A percentile compares a stretch with the other conserved stretches of the same genome.
These are phyloP conservation scores for Arthrobotrys musiformis DNA, from an alignment of 2,329 filamentous ascomycete species.

Conservation along the genomic window DNA sequence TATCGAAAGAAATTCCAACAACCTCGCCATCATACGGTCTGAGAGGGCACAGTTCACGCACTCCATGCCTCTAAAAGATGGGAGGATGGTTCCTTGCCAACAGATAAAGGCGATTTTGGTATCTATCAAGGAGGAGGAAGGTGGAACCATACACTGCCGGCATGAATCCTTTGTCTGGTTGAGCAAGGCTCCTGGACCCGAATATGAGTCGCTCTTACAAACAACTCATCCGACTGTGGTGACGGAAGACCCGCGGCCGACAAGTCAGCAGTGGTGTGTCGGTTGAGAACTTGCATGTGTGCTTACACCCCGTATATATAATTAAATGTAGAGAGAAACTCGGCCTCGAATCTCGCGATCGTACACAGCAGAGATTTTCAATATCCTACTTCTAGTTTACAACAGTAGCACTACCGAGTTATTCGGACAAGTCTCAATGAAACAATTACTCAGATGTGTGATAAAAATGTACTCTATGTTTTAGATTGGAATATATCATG, in stretches of 20 bases:
- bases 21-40: conserved; percentile 34
- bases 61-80: conserved; percentile 31
- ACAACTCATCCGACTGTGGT: conserved; percentile 5
- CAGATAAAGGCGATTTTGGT: conserved; percentile 31
- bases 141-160: conserved; percentile 20
- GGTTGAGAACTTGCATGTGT: background rate
- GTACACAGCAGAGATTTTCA: no score
- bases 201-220: conserved; percentile 21
- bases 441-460: no score
- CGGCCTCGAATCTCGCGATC: background rate
- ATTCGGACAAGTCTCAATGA: no score
- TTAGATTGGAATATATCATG: no score
- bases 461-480: no score
- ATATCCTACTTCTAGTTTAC: no score
- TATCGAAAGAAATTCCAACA: conserved; percentile 18
- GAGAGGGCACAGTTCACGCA: background rate
- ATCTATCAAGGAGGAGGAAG: conserved; percentile 32
- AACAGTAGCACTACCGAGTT: no score
- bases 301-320: background rate
- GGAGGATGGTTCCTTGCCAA: conserved; percentile 25
- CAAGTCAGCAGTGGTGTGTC: conserved; percentile 39
- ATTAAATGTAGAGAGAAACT: background rate
- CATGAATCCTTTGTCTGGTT: conserved; percentile 37
- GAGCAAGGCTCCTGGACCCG: conserved; percentile 24
- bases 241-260: background rate